Percentiles rank a stretch among this genome's conserved stretches.
These are phyloP conservation scores for Sporothrix protearum DNA, from an alignment of 2,329 filamentous ascomycete genomes.

Conservation along the genomic window DNA sequence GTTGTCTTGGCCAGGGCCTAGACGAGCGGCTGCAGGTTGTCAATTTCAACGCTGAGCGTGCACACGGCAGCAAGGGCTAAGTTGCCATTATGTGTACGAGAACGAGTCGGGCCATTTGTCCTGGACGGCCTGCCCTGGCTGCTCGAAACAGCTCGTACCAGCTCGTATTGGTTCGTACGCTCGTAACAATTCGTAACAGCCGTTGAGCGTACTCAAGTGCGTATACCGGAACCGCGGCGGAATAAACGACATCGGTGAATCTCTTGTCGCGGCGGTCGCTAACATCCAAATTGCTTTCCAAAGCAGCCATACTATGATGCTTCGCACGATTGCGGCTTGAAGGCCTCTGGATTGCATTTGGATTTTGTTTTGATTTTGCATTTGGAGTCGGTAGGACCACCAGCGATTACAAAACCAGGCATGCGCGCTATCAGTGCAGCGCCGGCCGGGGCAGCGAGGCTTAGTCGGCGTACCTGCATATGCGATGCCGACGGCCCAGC, in stretches of 20 bases:
- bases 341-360: too few species aligned
- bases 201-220: background rate
- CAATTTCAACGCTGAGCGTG: background rate
- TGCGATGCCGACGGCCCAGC: slow-evolving; percentile 5
- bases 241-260: background rate
- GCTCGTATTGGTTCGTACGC: too few species aligned
- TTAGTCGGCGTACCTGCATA: slow-evolving; percentile 17
- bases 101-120: background rate
- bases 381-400: background rate
- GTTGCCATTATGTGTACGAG: too few species aligned
- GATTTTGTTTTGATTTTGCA: too few species aligned
- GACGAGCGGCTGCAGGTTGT: background rate
- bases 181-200: background rate
- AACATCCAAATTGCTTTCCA: background rate
- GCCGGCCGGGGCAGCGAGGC: background rate
- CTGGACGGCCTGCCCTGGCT: background rate
- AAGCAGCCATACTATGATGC: background rate
- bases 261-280: background rate
- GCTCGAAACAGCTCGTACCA: background rate
- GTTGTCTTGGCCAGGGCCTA: background rate
- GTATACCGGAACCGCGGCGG: too few species aligned
- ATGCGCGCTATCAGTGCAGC: background rate
- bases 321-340: background rate
- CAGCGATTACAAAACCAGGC: background rate
- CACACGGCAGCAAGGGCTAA: too few species aligned